phyloP scores from a whole-genome alignment of 345 rosid species.

The Populus tremula region DNA sequence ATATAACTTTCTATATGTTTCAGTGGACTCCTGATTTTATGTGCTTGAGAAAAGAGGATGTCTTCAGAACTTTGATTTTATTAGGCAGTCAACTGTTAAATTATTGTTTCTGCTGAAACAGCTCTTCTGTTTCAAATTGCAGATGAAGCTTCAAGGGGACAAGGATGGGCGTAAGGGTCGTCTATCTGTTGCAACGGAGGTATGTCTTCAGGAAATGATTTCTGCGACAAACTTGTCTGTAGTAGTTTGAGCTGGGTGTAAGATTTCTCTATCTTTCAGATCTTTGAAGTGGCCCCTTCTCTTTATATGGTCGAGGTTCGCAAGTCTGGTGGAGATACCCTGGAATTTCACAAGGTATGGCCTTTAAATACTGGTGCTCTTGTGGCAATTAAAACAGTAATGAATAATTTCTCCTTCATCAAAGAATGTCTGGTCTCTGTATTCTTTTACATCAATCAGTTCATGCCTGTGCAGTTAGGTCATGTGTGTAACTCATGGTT shows the following conservation, averaged over 20 bases:
- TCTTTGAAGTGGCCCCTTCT: slow-evolving; percentile 95
- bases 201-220: slow-evolving; percentile 18
- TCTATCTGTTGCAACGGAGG: slow-evolving; percentile 91
- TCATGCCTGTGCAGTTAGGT: not conserved
- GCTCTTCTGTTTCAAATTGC: slow-evolving; percentile 7
- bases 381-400: not conserved
- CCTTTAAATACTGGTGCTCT: not conserved
- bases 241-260: slow-evolving; percentile 1
- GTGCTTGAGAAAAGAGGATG: not conserved
- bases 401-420: not conserved
- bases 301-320: slow-evolving; percentile 94
- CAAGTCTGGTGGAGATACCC: slow-evolving; percentile 92
- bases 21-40: not conserved
- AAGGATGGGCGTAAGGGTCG: slow-evolving; percentile 99
- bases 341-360: slow-evolving; percentile 91
- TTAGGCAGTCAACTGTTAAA: slow-evolving; percentile 2
- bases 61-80: not conserved
- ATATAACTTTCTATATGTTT: not conserved
- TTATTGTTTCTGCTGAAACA: slow-evolving; percentile 4
- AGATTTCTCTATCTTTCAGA: slow-evolving; percentile 35
- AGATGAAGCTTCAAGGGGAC: slow-evolving; percentile 92
- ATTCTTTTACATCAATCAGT: not conserved
- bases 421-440: not conserved
- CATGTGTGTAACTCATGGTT: not conserved
- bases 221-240: not conserved